Conservation (phyloP, 2,329 filamentous ascomycete genomes). For the Paecilomyces dactylethromorphus region DNA sequence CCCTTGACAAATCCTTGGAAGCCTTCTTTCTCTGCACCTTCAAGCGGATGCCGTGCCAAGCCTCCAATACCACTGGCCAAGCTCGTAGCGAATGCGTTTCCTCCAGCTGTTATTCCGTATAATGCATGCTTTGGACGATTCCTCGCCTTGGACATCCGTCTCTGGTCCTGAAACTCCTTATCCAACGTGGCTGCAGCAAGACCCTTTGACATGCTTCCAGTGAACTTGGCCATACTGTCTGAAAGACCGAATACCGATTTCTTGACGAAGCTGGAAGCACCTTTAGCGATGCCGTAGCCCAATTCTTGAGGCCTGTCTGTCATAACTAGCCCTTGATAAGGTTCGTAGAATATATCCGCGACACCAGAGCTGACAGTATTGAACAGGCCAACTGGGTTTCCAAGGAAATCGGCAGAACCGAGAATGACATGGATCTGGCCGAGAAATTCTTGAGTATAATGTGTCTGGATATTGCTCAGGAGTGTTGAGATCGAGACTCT, state of each 20-base stretch:
- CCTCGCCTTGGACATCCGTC: constrained; percentile 84
- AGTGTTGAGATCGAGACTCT: constrained; percentile 80
- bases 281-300: constrained; percentile 90
- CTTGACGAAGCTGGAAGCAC: constrained; percentile 94
- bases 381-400: constrained; percentile 95
- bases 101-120: constrained; percentile 90
- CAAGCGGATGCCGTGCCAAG: constrained; percentile 83
- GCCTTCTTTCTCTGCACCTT: constrained; percentile 94
- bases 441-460: constrained; percentile 94
- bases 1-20: constrained; percentile 94
- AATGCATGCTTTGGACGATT: constrained; percentile 96
- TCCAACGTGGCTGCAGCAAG: constrained; percentile 91
- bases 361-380: constrained; percentile 97
- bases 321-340: constrained; percentile 95
- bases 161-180: constrained; percentile 96
- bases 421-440: constrained; percentile 97
- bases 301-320: constrained; percentile 93
- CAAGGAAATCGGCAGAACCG: constrained; percentile 93
- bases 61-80: constrained; percentile 91
- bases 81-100: constrained; percentile 89
- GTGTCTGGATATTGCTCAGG: constrained; percentile 78
- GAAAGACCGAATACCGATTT: constrained; percentile 97
- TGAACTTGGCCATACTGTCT: constrained; percentile 96
- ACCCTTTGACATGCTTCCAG: constrained; percentile 93
- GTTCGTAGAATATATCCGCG: constrained; percentile 97